These are phyloP conservation scores for Alloteropsis angusta DNA, from an alignment of 202 grass and related monocot species.

Conservation along the genomic window DNA sequence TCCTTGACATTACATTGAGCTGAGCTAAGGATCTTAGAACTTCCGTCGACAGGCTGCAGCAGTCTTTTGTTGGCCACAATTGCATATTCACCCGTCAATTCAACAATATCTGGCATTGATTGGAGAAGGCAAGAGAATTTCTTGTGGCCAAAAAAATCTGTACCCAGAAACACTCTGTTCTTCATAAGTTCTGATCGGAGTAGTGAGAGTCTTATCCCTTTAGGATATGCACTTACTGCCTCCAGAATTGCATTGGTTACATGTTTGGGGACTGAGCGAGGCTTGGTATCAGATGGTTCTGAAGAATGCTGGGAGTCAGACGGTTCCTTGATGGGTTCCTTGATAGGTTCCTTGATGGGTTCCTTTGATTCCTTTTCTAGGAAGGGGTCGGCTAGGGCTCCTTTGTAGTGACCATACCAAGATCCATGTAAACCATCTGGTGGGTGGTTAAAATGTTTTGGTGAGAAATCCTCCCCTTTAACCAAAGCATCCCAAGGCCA, in stretches of 20 bases:
- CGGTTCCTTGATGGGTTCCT: constrained; percentile 35
- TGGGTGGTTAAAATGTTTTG: constrained; percentile 66
- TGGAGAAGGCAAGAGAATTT: constrained; percentile 54
- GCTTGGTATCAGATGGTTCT: constrained; percentile 24
- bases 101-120: constrained; percentile 47
- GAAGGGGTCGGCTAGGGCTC: constrained; percentile 57
- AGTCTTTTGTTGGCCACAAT: constrained; percentile 16
- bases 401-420: constrained; percentile 86
- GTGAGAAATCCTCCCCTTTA: constrained; percentile 51
- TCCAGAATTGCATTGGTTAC: constrained; percentile 32
- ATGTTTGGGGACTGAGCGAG: constrained; percentile 37
- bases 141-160: constrained; percentile 47
- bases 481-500: constrained; percentile 74
- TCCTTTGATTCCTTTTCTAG: constrained; percentile 32
- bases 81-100: constrained; percentile 21
- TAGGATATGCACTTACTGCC: constrained; percentile 41
- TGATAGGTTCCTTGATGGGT: constrained; percentile 27
- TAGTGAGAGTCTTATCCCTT: constrained; percentile 31
- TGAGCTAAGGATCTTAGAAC: not conserved
- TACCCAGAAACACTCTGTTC: constrained; percentile 32
- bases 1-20: constrained; percentile 34
- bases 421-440: constrained; percentile 82
- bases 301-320: constrained; percentile 22
- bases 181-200: constrained; percentile 21
- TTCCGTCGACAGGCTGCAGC: constrained; percentile 11